Conservation (phyloP, 305 asterid genomes). For the Lippia alba region DNA sequence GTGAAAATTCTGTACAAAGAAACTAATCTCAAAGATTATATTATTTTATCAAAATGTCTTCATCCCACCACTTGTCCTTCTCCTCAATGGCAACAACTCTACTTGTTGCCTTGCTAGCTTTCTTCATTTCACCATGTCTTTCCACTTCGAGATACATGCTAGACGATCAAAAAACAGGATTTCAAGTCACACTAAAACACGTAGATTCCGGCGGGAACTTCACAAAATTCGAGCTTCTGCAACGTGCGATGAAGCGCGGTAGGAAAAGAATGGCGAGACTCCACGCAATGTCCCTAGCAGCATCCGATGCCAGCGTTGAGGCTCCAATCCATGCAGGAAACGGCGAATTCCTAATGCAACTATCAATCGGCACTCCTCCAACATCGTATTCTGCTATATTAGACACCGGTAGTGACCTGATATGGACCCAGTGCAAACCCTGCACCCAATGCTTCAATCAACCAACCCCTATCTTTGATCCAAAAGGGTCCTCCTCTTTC, state of each 20-base stretch:
- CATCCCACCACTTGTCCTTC: conserved; percentile 5
- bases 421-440: conserved; percentile 93
- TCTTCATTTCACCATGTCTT: conserved; percentile 39
- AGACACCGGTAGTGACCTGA: conserved; percentile 84
- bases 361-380: conserved; percentile 79
- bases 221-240: conserved; percentile 63
- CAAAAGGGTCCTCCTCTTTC: conserved; percentile 63
- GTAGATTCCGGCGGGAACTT: conserved; percentile 65
- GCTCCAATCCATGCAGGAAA: conserved; percentile 69
- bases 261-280: conserved; percentile 53
- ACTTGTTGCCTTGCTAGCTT: conserved; percentile 18
- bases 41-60: conserved; percentile 16
- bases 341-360: conserved; percentile 74
- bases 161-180: conserved; percentile 44
- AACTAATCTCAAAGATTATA: not conserved
- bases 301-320: conserved; percentile 42
- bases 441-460: conserved; percentile 70
- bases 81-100: conserved; percentile 30
- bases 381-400: conserved; percentile 60
- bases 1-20: not conserved
- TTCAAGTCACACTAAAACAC: conserved; percentile 53
- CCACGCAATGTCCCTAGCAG: conserved; percentile 45
- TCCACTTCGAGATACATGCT: conserved; percentile 52
- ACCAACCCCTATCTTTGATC: conserved; percentile 70
- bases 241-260: conserved; percentile 73